Evolutionary conservation across 129 eudicot species (phyloP).

Genomic region (Sambucus nigra): DNA sequence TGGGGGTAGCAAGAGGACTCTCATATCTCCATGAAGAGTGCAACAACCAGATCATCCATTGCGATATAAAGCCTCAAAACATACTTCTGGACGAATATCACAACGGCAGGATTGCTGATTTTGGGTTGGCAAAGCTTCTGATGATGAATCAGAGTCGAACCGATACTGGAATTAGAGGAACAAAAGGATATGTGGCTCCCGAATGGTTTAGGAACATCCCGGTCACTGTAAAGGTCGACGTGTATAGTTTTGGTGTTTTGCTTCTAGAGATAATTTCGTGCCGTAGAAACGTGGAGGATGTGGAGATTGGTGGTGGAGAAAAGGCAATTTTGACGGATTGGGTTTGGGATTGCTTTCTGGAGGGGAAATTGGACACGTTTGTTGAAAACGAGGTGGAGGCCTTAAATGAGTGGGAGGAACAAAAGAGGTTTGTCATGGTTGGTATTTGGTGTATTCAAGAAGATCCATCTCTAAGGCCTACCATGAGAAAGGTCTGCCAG

Average conservation of each 20-base stretch:
- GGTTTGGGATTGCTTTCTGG: conserved; percentile 19
- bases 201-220: too few relatives aligned
- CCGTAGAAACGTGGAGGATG: not conserved
- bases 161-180: conserved; percentile 20
- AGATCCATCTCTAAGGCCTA: too few relatives aligned
- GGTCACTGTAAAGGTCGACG: conserved; percentile 28
- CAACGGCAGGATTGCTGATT: conserved; percentile 23
- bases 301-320: conserved; percentile 3
- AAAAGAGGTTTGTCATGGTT: conserved; percentile 36
- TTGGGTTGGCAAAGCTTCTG: conserved; percentile 26
- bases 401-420: conserved; percentile 7
- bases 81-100: conserved; percentile 21
- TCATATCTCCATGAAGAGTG: too few relatives aligned
- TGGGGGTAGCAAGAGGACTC: conserved; percentile 18
- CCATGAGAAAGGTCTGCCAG: conserved; percentile 36
- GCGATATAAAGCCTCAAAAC: conserved; percentile 37
- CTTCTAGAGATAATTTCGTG: conserved; percentile 24
- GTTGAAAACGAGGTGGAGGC: conserved; percentile 14
- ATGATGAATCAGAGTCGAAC: conserved; percentile 7
- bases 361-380: conserved; percentile 6
- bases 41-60: conserved; percentile 23
- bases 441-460: too few relatives aligned
- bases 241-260: conserved; percentile 23
- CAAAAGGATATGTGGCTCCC: too few relatives aligned
- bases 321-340: conserved; percentile 12